Evolutionary conservation across 805 yeast species (phyloP), one percentile per base, ranked within the genome.

Genomic region (Kuraishia piskuri): DNA sequence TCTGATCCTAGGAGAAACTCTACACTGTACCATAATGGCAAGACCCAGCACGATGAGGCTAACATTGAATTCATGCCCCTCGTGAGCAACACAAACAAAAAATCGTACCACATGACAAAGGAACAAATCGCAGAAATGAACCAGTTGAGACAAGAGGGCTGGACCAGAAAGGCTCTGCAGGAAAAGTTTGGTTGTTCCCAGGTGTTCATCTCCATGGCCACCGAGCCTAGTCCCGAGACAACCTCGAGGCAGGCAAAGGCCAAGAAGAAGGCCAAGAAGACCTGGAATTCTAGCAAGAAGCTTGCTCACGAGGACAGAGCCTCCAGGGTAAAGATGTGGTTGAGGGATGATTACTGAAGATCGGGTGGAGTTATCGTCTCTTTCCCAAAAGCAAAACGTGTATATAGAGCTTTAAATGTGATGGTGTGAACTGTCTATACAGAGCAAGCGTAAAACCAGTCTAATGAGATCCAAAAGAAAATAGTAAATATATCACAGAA

Each of bases 161-260:
- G 57, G 14, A 57, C 68, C 17, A 65, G 72, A 59, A 61, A 61
- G 26, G 61, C 63, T 50, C 58, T 70, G 48, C 61, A 54, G 49
- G 62, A 61, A n/a, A 62, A 66, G 50, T 69, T 63, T 37, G 55
- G 58, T 1, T 61, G 67, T 10, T 59, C 68, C 2, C 64, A 66
- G 49, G 57, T 61, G 40, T 69, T 69, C 52, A 60, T 70, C 45
- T 63, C 62, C 56, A 57, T 69, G 19, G 56, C 67, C 9, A 66
- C 72, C 1, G 40, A 31, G 9, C 40, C 17, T 31, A 31, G 40
- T 31, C n/a, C 17, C 9, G 40, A 54, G 10, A 9, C 55, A 12
- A 12, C 17, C 14, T 31, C 40, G 3, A 31, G 14, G 14, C 40
- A 31, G 40, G 53, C 55, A 10, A 56, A 58, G 36, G 63, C 65